A percentile compares a stretch with the other conserved stretches of the same genome.
Evolutionary conservation across 768 basidiomycete genomes (phyloP).

Genomic region (Boletus rubroflammeus): DNA sequence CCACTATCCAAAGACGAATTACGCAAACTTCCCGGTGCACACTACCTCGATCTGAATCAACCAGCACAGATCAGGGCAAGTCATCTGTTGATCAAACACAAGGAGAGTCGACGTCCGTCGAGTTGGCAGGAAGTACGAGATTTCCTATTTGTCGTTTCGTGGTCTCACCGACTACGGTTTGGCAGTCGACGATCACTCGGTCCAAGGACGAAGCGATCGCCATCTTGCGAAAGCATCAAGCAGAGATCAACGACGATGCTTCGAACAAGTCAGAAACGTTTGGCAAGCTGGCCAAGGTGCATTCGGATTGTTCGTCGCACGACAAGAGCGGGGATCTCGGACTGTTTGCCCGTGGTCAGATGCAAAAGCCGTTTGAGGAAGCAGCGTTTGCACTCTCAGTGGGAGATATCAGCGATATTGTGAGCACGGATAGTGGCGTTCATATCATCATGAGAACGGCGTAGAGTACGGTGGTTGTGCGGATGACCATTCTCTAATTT

Average conservation of each 20-base stretch:
- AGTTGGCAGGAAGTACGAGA: slow-evolving; percentile 79
- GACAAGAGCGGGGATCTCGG: slow-evolving; percentile 83
- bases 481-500: no score
- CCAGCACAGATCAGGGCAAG: slow-evolving; percentile 80
- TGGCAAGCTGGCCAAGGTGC: slow-evolving; percentile 62
- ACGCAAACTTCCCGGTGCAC: slow-evolving; percentile 61
- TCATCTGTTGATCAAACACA: slow-evolving; percentile 92
- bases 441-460: slow-evolving; percentile 89
- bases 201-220: slow-evolving; percentile 84
- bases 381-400: slow-evolving; percentile 69
- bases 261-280: slow-evolving; percentile 55
- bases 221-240: slow-evolving; percentile 65
- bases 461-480: slow-evolving; percentile 28
- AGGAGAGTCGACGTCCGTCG: slow-evolving; percentile 68
- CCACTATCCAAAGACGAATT: slow-evolving; percentile 65
- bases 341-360: slow-evolving; percentile 77
- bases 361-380: slow-evolving; percentile 98
- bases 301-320: slow-evolving; percentile 92
- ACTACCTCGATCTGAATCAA: slow-evolving; percentile 43
- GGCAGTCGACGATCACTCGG: slow-evolving; percentile 66
- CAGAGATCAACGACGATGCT: slow-evolving; percentile 51
- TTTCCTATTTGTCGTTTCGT: not conserved
- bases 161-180: not conserved
- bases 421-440: slow-evolving; percentile 91
- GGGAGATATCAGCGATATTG: slow-evolving; percentile 75